Evolutionary conservation across 768 basidiomycete genomes (phyloP).

Genomic region (Mycena rebaudengoi): DNA sequence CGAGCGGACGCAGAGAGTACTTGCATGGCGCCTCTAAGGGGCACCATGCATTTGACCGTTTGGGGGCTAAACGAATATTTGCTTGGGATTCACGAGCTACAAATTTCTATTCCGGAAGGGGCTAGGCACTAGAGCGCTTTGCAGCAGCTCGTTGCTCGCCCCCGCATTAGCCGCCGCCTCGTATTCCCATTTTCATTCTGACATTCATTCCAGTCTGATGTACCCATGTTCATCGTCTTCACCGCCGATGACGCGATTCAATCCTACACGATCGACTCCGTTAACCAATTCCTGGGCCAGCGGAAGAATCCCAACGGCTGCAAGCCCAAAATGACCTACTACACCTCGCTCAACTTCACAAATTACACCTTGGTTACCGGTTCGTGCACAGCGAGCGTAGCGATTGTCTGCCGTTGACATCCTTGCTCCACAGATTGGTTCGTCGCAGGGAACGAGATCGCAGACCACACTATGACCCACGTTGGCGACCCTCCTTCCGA

Average conservation of each 20-base stretch:
- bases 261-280: constrained; percentile 75
- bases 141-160: too few relatives aligned
- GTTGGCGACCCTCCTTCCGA: constrained; percentile 66
- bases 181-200: background rate
- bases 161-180: too few relatives aligned
- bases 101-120: too few relatives aligned
- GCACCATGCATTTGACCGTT: too few relatives aligned
- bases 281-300: constrained; percentile 79
- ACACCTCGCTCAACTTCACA: constrained; percentile 73
- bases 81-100: too few relatives aligned
- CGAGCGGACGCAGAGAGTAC: too few relatives aligned
- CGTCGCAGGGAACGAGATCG: constrained; percentile 86
- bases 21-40: too few relatives aligned
- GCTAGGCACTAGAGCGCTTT: too few relatives aligned
- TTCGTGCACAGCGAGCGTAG: too few relatives aligned
- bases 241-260: constrained; percentile 83
- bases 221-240: constrained; percentile 75
- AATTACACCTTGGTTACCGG: constrained; percentile 79
- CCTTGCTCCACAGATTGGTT: constrained; percentile 64
- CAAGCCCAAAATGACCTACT: constrained; percentile 80
- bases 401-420: background rate
- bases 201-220: constrained; percentile 51
- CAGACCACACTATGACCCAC: constrained; percentile 86
- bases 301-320: constrained; percentile 84
- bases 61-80: too few relatives aligned